Evolutionary conservation across 2,329 filamentous ascomycete genomes (phyloP), one percentile per base, ranked within the genome.

Genomic region (Colletotrichum graminicola): DNA sequence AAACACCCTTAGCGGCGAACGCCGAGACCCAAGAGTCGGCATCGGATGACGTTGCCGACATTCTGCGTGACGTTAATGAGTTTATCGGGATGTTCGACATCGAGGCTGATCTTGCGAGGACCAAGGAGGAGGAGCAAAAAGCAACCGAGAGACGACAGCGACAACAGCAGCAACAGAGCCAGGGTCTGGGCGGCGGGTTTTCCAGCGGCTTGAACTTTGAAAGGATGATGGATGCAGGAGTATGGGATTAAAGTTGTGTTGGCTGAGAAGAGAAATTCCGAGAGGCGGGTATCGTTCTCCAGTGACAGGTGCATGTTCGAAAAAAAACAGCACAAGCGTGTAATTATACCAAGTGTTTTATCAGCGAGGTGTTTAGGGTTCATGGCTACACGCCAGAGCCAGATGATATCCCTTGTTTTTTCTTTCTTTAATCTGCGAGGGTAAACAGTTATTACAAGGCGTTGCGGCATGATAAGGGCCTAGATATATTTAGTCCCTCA

Each of bases 61-160:
- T 87, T 1, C 77, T 87, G 68, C 79, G 82, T 26, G 84, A 87
- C 71, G 75, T 87, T 7, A 81, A 80, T 61, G 82, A 86, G 23
- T 86, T 85, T 65, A 74, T 86, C 10, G 81, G 82, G 51, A 76
- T 76, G 21, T 81, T 79, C 77, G 78, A 82, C 45, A 73, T 82
- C 2, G 80, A 83, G 29, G 74, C 76, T 4, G 76, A 77, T 56
- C 66, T 77, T 10, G 71, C 74, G 62, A 73, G 71, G 49, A 55
- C 62, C 18, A 66, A 68, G 56, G 65, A 73, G 26, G 63, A 67
- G 29, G 66, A 69, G 60, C 41, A 36, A 23, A 62, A 57, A 16
- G 26, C 29, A 5, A 39, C 12, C 8, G 54, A 56, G 47, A 60
- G 23, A 26, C 23, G 16, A 41, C 45, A 64, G 21, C 64, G 55